Evolutionary conservation across 2,329 filamentous ascomycete genomes (phyloP), one percentile per base, ranked within the genome.

Genomic region (Aspergillus alliaceus): DNA sequence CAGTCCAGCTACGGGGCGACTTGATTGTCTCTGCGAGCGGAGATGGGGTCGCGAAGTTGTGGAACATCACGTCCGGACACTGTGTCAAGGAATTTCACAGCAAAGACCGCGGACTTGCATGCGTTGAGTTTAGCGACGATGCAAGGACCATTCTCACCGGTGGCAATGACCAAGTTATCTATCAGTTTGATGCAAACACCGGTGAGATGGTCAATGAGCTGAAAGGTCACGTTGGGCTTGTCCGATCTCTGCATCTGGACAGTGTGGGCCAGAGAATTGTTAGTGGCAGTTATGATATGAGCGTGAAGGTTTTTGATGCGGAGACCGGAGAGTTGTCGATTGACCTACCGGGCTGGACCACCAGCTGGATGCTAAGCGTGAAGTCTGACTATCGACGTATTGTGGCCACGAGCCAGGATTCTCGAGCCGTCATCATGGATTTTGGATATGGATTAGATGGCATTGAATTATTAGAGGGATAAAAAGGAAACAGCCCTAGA

Each of bases 381-480:
- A 97, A 97, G 82, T 93, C 90, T 61, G 93, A 99, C 72, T 98
- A 98, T 75, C 84, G 93, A 58, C 86, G 95, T 60, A 95, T 99
- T 61, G 90, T 99, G 60, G 95, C 91, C 66, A 96, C 93, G 0
- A 95, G 93, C 50, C 95, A 99, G 75, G 93, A 97, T 69, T 90
- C 93, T 32, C 89, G 96, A 71, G 92, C 96, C 51, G 78, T 98
- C 57, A 89, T 99, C 59, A 88, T 98, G 82, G 95, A 99, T 77
- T 99, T 98, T 78, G 95, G 86, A 15, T 84, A 83, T 67, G 77
- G 79, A 18, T 75, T 85, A 54, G 73, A 81, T 58, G 82, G 81
- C 29, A 78, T 82, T 59, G 80, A 84, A 29, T 66, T 82, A 59
- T 70, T 86, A 57, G 76, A 80, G 59, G 76, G 72, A 58, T 76